These are phyloP conservation scores for Phascolomyces articulosus DNA, from an alignment of 371 early-diverging fungal species.

Conservation along the genomic window DNA sequence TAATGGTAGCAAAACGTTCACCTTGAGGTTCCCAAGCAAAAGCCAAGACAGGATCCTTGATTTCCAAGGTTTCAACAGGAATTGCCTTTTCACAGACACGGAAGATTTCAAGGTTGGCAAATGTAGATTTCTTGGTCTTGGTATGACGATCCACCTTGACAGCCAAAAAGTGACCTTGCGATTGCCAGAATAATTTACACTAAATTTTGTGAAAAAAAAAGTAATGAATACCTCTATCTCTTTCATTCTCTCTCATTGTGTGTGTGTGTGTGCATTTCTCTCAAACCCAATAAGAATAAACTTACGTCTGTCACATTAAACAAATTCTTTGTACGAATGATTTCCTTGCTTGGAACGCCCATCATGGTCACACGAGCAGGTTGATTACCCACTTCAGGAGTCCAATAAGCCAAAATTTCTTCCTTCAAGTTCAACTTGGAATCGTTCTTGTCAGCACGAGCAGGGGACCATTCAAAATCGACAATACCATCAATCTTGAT, in stretches of 20 bases:
- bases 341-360: conserved; percentile 79
- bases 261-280: background rate
- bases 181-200: conserved; percentile 94
- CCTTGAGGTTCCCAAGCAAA: conserved; percentile 97
- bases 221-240: no score
- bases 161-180: conserved; percentile 86
- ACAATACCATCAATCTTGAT: conserved; percentile 88
- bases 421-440: conserved; percentile 61
- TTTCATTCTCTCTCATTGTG: background rate
- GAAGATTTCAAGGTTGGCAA: conserved; percentile 94
- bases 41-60: conserved; percentile 80
- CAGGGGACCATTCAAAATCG: conserved; percentile 93
- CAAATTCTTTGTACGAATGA: conserved; percentile 96
- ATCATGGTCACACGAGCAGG: conserved; percentile 96
- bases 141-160: conserved; percentile 91
- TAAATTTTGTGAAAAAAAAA: no score
- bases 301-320: conserved; percentile 84
- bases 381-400: conserved; percentile 92
- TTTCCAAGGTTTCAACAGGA: conserved; percentile 94
- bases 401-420: conserved; percentile 92
- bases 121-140: conserved; percentile 91
- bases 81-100: conserved; percentile 89
- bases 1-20: conserved; percentile 82
- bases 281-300: background rate
- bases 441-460: conserved; percentile 36